Base-by-base conservation (phyloP, 306 rosid genomes). In the Abrus pulchellus region DNA sequence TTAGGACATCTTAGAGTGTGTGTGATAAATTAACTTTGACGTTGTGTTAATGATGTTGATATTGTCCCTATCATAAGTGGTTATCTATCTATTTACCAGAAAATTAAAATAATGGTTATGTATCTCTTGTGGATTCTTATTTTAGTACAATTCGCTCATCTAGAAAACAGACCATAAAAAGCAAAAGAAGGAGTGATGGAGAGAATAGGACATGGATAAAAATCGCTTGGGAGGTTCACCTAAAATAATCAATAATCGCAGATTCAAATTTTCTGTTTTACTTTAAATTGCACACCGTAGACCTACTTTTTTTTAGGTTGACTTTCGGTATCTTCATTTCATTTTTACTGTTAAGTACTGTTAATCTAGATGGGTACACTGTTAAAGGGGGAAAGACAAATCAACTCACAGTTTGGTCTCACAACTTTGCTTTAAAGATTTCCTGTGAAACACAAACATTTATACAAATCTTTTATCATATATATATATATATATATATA, bases 1-100 rank as follows among this genome's bases (percentile, higher is more conserved):
- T 77, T 70, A 50, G 77, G 68, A 83, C 68, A 70, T 32, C 34
- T 83, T 77, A 59, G 5, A 77, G 82, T 20, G 43, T 76, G 27
- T 43, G 75, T 63, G 8, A 66, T 47, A 68, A n/a, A 7, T 49
- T 55, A 47, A 38, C 74, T 80, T 80, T 52, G 79, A 72, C 79
- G 2, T 52, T 57, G 7, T 52, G 36, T 34, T 14, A 6, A 49
- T 80, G 79, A 80, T 63, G 79, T 73, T 0, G 75, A 65, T 60
- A 38, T 48, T 53, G 49, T 54, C 13, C 12, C 48, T 14, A 57
- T 59, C 69, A 56, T 27, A 36, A 72, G 8, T 34, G 49, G 14
- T 54, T 1, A 54, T 72, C 12, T 0, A 20, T 41, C 0, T n/a
- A 29, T 59, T 33, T 4, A 4, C 4, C 1, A 7, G 0, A 20